Conservation (phyloP, 1,284 basidiomycete species). For the Chondrostereum purpureum region DNA sequence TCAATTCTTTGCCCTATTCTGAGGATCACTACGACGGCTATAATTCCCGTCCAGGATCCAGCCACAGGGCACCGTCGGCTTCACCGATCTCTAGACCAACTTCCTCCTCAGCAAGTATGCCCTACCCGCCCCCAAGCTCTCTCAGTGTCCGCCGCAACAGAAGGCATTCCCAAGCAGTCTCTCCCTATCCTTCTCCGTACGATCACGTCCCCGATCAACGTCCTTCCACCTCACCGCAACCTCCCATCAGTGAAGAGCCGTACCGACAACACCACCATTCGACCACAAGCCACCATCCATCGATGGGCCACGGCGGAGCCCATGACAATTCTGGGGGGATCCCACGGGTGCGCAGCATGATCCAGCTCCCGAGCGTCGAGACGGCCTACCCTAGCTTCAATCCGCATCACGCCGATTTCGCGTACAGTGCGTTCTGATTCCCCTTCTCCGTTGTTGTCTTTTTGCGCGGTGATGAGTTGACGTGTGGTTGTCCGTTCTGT, state of each 20-base stretch:
- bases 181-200: slow-evolving; percentile 76
- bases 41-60: slow-evolving; percentile 62
- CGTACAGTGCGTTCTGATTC: slow-evolving; percentile 34
- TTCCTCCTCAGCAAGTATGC: slow-evolving; percentile 44
- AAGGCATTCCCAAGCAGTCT: slow-evolving; percentile 77
- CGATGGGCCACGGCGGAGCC: neutral
- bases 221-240: slow-evolving; percentile 69
- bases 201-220: slow-evolving; percentile 55
- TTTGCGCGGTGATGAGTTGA: no score
- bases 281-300: neutral
- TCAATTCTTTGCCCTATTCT: slow-evolving; percentile 61
- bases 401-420: slow-evolving; percentile 66
- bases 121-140: slow-evolving; percentile 34
- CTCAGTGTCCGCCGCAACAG: slow-evolving; percentile 63
- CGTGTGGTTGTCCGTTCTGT: no score
- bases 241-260: slow-evolving; percentile 42
- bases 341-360: slow-evolving; percentile 72
- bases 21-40: slow-evolving; percentile 54
- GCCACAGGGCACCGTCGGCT: slow-evolving; percentile 49
- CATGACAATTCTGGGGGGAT: slow-evolving; percentile 28
- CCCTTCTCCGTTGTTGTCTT: no score
- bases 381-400: slow-evolving; percentile 60
- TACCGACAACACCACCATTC: slow-evolving; percentile 17
- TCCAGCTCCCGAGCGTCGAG: slow-evolving; percentile 65
- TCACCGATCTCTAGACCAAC: slow-evolving; percentile 56